Conservation (phyloP, 2,329 filamentous ascomycete genomes). For the Cladobotryum protrusum region DNA sequence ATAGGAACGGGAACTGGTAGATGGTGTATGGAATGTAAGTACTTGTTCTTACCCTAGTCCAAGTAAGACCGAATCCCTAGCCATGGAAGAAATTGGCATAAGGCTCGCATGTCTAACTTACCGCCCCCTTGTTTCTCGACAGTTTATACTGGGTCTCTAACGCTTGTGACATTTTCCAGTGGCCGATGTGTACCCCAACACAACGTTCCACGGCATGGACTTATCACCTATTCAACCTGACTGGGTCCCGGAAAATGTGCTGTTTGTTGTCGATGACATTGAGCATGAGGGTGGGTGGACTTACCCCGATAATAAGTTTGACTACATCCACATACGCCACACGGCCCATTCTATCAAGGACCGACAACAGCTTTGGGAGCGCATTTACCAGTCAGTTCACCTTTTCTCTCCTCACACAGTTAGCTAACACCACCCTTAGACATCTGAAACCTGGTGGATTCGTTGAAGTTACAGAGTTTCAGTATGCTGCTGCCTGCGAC, state of each 20-base stretch:
- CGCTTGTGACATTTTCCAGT: conserved; percentile 28
- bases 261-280: conserved; percentile 47
- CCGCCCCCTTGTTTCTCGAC: background rate
- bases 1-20: conserved; percentile 45
- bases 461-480: conserved; percentile 44
- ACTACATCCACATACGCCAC: conserved; percentile 45
- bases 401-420: background rate
- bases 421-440: conserved; percentile 20
- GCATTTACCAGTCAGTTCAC: conserved; percentile 34
- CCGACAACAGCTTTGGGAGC: conserved; percentile 33
- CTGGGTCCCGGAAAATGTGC: conserved; percentile 45
- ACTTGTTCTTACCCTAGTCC: background rate
- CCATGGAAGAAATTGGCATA: background rate
- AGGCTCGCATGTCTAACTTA: background rate
- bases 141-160: background rate
- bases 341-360: conserved; percentile 40
- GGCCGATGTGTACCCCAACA: conserved; percentile 39
- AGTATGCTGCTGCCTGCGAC: conserved; percentile 36
- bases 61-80: background rate
- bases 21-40: conserved; percentile 46
- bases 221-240: conserved; percentile 48
- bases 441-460: conserved; percentile 48
- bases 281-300: conserved; percentile 46
- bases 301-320: conserved; percentile 38
- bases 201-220: conserved; percentile 42